Percentiles rank a stretch among this genome's conserved stretches.
These are phyloP conservation scores for Yueomyces sinensis DNA, from an alignment of 805 yeast species.

Conservation along the genomic window DNA sequence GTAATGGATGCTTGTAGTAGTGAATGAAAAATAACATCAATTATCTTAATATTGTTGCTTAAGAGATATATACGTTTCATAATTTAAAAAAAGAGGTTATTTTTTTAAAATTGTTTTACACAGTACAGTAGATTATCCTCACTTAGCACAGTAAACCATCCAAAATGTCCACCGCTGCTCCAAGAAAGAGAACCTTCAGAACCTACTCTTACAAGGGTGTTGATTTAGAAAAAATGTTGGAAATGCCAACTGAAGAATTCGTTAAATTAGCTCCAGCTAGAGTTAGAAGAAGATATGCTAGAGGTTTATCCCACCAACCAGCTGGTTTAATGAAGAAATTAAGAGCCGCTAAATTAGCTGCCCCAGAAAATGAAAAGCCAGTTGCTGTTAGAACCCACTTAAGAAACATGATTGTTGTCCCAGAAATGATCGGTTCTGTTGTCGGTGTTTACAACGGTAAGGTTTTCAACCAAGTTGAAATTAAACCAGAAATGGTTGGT, in stretches of 20 bases:
- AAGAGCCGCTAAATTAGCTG: constrained; percentile 90
- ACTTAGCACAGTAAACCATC: neutral
- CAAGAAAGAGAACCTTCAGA: constrained; percentile 85
- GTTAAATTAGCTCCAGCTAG: constrained; percentile 94
- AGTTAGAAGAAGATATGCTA: constrained; percentile 98
- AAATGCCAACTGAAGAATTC: constrained; percentile 92
- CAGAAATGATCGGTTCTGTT: constrained; percentile 99
- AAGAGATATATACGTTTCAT: no score
- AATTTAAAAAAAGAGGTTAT: no score
- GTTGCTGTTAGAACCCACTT: constrained; percentile 96
- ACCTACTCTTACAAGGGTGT: constrained; percentile 99
- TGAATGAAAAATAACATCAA: no score
- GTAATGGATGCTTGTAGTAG: no score
- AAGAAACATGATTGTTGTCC: constrained; percentile 97
- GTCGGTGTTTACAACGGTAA: constrained; percentile 99
- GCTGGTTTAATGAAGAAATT: constrained; percentile 93
- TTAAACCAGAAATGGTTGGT: constrained; percentile 99
- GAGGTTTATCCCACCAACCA: constrained; percentile 94
- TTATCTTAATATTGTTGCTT: no score
- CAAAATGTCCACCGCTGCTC: constrained; percentile 21
- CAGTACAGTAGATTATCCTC: neutral
- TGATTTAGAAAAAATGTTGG: constrained; percentile 86
- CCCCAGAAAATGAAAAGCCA: constrained; percentile 92
- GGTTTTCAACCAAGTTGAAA: constrained; percentile 96
- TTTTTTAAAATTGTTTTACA: no score